phyloP scores from a whole-genome alignment of 805 yeast genomes.

The Kodamaea kakaduensis region DNA sequence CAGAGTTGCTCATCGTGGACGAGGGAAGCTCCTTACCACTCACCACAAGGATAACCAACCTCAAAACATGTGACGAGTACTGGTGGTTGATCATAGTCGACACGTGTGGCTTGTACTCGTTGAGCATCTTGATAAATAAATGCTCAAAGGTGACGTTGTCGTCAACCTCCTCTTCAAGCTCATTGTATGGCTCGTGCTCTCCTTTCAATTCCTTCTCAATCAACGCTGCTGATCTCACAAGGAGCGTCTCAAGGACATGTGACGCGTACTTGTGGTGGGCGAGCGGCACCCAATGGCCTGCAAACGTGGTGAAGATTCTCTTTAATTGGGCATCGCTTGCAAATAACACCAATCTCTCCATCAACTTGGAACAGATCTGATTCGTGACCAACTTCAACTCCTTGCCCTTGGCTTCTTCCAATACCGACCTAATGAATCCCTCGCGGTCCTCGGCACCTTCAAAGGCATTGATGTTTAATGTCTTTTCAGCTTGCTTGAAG shows the following conservation, averaged over 20 bases:
- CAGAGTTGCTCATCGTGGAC: conserved; percentile 60
- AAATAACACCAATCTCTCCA: conserved; percentile 77
- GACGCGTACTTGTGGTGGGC: conserved; percentile 89
- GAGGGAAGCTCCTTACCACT: conserved; percentile 80
- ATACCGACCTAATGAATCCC: conserved; percentile 70
- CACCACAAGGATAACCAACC: conserved; percentile 65
- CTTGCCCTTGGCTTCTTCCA: conserved; percentile 83
- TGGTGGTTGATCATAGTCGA: conserved; percentile 62
- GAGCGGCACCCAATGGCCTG: conserved; percentile 70
- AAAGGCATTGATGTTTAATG: conserved; percentile 76
- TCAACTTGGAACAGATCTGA: conserved; percentile 88
- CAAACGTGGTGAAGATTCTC: conserved; percentile 59
- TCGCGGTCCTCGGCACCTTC: conserved; percentile 65
- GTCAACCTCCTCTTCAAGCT: conserved; percentile 31
- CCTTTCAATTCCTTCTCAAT: conserved; percentile 66
- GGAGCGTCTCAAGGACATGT: conserved; percentile 84
- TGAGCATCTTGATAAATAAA: conserved; percentile 58
- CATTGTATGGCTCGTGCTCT: conserved; percentile 19
- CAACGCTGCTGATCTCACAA: conserved; percentile 69
- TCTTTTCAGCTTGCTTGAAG: conserved; percentile 88
- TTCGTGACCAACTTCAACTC: conserved; percentile 90
- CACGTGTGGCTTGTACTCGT: conserved; percentile 61
- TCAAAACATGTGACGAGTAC: conserved; percentile 84
- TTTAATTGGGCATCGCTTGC: conserved; percentile 65
- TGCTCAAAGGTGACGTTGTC: conserved; percentile 58